Evolutionary conservation across 441 rosid genomes (phyloP).

Genomic region (Isatis lusitanica): DNA sequence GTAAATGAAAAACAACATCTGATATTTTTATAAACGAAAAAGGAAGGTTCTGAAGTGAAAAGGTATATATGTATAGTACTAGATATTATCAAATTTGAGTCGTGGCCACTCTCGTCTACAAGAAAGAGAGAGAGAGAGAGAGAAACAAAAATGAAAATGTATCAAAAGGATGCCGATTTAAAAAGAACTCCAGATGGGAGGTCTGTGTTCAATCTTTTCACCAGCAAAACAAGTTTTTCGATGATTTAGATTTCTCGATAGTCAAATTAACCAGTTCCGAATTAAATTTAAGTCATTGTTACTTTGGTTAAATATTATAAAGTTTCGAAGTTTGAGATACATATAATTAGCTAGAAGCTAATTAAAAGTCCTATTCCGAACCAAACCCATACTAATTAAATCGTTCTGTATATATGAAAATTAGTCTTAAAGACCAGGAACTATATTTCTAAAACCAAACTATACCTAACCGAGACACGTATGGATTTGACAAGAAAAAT

Average conservation of each 20-base stretch:
- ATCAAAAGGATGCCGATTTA: too few species aligned
- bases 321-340: not conserved
- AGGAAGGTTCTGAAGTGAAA: too few species aligned
- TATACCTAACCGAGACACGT: constrained; percentile 3
- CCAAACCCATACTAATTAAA: not conserved
- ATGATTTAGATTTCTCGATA: not conserved
- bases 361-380: not conserved
- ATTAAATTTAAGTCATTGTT: not conserved
- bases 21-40: too few species aligned
- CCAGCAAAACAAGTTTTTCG: not conserved
- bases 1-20: too few species aligned
- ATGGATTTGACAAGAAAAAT: not conserved
- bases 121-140: too few species aligned
- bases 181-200: too few species aligned
- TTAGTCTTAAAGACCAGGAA: not conserved
- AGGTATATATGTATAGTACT: too few species aligned
- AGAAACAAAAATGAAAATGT: too few species aligned
- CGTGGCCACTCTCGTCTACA: too few species aligned
- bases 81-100: too few species aligned
- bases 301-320: not conserved
- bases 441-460: not conserved
- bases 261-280: not conserved
- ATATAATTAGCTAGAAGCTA: not conserved
- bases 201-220: too few species aligned
- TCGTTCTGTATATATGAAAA: not conserved